Evolutionary conservation across 2,329 filamentous ascomycete genomes (phyloP), one percentile per base, ranked within the genome.

Genomic region (Chaetomiaceae sp.): DNA sequence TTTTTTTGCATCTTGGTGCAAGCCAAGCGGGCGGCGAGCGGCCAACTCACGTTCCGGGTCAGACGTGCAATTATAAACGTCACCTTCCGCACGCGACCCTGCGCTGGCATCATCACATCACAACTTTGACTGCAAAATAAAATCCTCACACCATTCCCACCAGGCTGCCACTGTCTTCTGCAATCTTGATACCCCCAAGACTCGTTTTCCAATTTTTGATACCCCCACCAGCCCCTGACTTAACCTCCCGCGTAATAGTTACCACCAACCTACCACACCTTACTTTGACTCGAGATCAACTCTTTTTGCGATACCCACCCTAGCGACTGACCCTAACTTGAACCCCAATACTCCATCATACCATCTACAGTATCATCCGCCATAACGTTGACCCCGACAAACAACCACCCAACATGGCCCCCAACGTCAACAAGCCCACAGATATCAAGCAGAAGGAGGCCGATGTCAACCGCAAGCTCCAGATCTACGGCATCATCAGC

Each of bases 391-490:
- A 25, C 34, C 14, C 30, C 33, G 19, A 43, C 12, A 16, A 41
- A 6, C 6, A 17, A 40, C 25, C 43, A 19, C 19, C 31, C 55
- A 61, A 41, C 9, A 61, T 62, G 58, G 54, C 44, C 6, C 44
- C 68, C 13, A 62, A 61, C 58, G 86, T 92, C 64, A 91, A 93
- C 70, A 81, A 78, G 61, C 88, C 89, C 27, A 85, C 81, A 56
- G 79, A 93, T 69, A 63, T 78, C 55, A 84, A 86, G 73, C 70
- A 80, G 68, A 92, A 91, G 78, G 89, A 95, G 74, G 79, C 79
- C 60, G 85, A 96, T 68, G 85, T 97, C 71, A 93, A 93, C 71
- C 82, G 84, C 67, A 99, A 99, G 76, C 83, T 99, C 45, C 91
- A 96, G 71, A 72, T 97, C 33, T 99, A 95, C 65, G 93, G 92